These are phyloP conservation scores for Kwoniella pini DNA, from an alignment of 768 basidiomycete species.

Conservation along the genomic window DNA sequence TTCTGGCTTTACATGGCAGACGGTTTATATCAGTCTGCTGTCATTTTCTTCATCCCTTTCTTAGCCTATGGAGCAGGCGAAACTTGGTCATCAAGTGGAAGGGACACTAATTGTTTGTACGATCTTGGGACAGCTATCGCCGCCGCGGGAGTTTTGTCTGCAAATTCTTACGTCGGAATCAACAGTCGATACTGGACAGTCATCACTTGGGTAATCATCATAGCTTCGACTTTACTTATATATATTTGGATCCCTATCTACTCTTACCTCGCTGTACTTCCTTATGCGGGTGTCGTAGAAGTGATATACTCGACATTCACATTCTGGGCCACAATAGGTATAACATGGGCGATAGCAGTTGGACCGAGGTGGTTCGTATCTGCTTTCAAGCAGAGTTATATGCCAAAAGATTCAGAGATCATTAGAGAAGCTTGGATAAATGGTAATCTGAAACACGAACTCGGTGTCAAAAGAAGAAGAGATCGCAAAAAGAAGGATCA, in stretches of 20 bases:
- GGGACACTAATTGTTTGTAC: conserved; percentile 71
- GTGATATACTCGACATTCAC: conserved; percentile 74
- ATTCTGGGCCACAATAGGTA: conserved; percentile 78
- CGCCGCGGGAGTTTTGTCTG: conserved; percentile 80
- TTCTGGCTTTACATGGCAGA: conserved; percentile 97
- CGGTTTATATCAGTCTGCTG: conserved; percentile 86
- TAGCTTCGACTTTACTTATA: conserved; percentile 59
- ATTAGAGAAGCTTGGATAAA: conserved; percentile 68
- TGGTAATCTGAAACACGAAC: conserved; percentile 42
- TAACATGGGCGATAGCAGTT: conserved; percentile 71
- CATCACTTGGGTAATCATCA: conserved; percentile 36
- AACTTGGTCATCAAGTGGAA: conserved; percentile 70
- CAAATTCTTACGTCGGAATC: conserved; percentile 85
- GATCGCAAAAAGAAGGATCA: conserved; percentile 15
- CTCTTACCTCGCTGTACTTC: conserved; percentile 71
- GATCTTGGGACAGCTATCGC: conserved; percentile 93
- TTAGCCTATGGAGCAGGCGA: conserved; percentile 60
- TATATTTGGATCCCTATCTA: conserved; percentile 85
- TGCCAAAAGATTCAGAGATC: conserved; percentile 82
- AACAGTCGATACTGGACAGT: conserved; percentile 81
- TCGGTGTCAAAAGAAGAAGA: conserved; percentile 33
- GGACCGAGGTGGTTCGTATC: conserved; percentile 80
- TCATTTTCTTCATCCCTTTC: conserved; percentile 85
- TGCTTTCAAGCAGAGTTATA: conserved; percentile 68
- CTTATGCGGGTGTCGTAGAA: conserved; percentile 71